phyloP scores from a whole-genome alignment of 306 rosid species.

The Cucumis melo region DNA sequence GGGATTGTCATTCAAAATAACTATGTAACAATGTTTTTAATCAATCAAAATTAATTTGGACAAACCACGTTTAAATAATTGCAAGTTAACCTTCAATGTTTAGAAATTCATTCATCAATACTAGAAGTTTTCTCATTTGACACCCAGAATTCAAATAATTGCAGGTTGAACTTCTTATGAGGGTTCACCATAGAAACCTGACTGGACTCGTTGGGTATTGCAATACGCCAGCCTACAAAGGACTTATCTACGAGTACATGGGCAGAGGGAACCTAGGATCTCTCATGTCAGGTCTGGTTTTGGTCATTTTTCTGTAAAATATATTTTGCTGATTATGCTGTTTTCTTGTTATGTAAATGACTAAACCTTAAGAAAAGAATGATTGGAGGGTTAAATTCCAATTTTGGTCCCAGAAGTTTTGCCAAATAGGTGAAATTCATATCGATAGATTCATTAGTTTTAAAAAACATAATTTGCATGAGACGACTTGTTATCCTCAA shows the following conservation, averaged over 20 bases:
- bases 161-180: slow-evolving; percentile 35
- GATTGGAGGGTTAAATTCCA: background rate
- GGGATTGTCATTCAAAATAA: no score
- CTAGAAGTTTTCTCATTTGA: background rate
- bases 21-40: no score
- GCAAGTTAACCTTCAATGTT: no score
- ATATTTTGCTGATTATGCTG: background rate
- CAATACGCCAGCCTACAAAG: slow-evolving; percentile 28
- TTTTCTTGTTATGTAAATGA: background rate
- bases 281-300: slow-evolving; percentile 22
- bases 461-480: no score
- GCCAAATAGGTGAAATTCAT: no score
- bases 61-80: no score
- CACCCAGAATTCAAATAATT: background rate
- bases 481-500: no score
- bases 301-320: background rate
- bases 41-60: no score
- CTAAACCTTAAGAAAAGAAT: background rate
- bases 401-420: no score
- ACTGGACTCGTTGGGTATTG: slow-evolving; percentile 37
- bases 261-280: slow-evolving; percentile 31
- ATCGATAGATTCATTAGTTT: no score
- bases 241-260: slow-evolving; percentile 51
- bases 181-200: slow-evolving; percentile 42
- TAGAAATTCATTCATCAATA: background rate